phyloP scores from a whole-genome alignment of 2,329 filamentous ascomycete genomes.

The Fusarium sp. region DNA sequence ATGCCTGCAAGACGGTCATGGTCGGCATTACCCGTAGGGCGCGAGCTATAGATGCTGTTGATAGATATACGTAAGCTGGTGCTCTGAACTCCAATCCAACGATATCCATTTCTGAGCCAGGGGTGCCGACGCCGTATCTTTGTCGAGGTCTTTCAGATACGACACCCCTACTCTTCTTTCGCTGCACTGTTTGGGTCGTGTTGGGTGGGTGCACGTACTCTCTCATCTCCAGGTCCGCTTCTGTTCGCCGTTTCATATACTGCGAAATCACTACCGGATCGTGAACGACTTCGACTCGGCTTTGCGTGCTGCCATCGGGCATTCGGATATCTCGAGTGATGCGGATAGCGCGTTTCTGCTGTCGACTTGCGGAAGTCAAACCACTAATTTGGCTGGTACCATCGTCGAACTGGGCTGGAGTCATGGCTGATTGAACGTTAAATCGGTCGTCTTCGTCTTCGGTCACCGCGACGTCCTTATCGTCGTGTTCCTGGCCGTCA shows the following conservation, averaged over 20 bases:
- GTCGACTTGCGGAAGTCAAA: conserved; percentile 72
- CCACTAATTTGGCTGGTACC: conserved; percentile 82
- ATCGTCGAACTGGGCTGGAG: conserved; percentile 78
- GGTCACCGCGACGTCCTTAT: conserved; percentile 67
- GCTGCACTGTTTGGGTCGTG: conserved; percentile 1
- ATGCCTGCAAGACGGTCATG: conserved; percentile 60
- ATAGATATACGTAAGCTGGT: conserved; percentile 54
- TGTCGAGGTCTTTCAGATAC: conserved; percentile 14
- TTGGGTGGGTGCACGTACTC: conserved; percentile 66
- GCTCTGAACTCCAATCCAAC: conserved; percentile 51
- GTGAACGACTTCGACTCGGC: conserved; percentile 75
- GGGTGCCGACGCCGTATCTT: conserved; percentile 44
- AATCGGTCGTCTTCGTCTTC: conserved; percentile 75
- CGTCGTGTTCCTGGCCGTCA: conserved; percentile 75
- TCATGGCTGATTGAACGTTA: conserved; percentile 76
- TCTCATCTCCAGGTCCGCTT: conserved; percentile 76
- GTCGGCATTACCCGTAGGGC: conserved; percentile 62
- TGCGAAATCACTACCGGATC: conserved; percentile 89
- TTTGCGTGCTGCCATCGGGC: conserved; percentile 64
- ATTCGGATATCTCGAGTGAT: conserved; percentile 74
- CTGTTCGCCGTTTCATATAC: conserved; percentile 82
- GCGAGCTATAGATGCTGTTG: conserved; percentile 61
- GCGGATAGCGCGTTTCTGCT: conserved; percentile 72
- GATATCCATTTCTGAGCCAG: conserved; percentile 47
- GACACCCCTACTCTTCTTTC: not conserved